A percentile compares a stretch with the other conserved stretches of the same genome.
These are phyloP conservation scores for slime mould (Dictyostelium discoideum) DNA, from an alignment of 78 protist genomes.

Conservation along the genomic window DNA sequence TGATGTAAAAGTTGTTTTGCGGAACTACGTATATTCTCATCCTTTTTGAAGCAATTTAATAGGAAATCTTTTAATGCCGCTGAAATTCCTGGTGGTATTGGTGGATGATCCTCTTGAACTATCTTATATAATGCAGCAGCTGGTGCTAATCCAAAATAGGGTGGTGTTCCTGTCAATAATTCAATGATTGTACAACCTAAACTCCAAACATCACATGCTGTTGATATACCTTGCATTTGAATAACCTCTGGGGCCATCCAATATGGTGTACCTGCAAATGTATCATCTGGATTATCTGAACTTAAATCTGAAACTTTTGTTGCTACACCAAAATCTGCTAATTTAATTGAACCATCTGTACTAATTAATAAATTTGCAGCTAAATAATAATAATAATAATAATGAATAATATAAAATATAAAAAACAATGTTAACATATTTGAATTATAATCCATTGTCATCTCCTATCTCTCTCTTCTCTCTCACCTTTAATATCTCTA, in stretches of 20 bases:
- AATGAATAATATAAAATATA: too few relatives aligned
- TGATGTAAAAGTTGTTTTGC: constrained; percentile 92
- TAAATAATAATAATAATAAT: not conserved
- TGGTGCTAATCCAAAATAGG: constrained; percentile 95
- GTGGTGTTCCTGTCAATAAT: constrained; percentile 85
- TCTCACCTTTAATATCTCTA: constrained; percentile 85
- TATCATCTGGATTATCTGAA: constrained; percentile 68
- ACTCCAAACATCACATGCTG: constrained; percentile 89
- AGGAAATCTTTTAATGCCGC: constrained; percentile 90
- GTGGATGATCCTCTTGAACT: constrained; percentile 85
- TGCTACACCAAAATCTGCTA: constrained; percentile 95
- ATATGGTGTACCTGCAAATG: constrained; percentile 95
- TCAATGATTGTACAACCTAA: constrained; percentile 92
- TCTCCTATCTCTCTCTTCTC: too few relatives aligned
- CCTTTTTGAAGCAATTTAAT: constrained; percentile 93
- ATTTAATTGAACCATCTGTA: constrained; percentile 82
- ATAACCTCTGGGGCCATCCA: constrained; percentile 99
- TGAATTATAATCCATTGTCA: too few relatives aligned
- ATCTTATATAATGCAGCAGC: constrained; percentile 94
- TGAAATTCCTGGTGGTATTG: constrained; percentile 93
- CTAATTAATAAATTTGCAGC: constrained; percentile 86
- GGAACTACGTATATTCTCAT: constrained; percentile 83
- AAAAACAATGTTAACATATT: too few relatives aligned
- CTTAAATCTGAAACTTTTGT: constrained; percentile 70
- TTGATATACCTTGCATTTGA: constrained; percentile 81